A percentile compares a stretch with the other conserved stretches of the same genome.
Evolutionary conservation across 768 basidiomycete genomes (phyloP).

Genomic region (Auricularia cornea): DNA sequence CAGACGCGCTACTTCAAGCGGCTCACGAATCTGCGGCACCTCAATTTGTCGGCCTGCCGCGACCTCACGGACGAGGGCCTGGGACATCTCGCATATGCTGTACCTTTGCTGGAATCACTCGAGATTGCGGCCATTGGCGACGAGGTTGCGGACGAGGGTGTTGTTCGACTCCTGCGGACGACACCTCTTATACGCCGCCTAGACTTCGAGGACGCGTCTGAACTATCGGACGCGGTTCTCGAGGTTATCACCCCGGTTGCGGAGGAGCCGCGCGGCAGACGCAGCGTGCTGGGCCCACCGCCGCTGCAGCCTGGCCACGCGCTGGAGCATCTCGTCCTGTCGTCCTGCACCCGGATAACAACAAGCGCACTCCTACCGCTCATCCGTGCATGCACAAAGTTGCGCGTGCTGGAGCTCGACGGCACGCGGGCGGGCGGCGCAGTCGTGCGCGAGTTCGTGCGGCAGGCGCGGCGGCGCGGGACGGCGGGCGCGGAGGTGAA

Average conservation of each 20-base stretch:
- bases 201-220: constrained; percentile 78
- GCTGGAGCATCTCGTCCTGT: constrained; percentile 65
- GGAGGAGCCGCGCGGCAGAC: constrained; percentile 11
- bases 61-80: constrained; percentile 70
- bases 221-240: constrained; percentile 68
- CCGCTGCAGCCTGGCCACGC: constrained; percentile 49
- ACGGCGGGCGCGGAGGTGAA: constrained; percentile 47
- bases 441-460: constrained; percentile 62
- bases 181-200: constrained; percentile 64
- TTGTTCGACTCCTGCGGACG: constrained; percentile 59
- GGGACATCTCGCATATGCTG: constrained; percentile 56
- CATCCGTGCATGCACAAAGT: constrained; percentile 50
- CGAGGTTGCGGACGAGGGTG: constrained; percentile 62
- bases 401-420: constrained; percentile 69
- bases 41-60: constrained; percentile 62
- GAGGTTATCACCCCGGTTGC: constrained; percentile 47
- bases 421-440: constrained; percentile 60
- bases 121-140: constrained; percentile 72
- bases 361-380: constrained; percentile 57
- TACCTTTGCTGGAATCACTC: constrained; percentile 66
- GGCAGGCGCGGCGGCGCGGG: constrained; percentile 40
- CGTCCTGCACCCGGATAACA: constrained; percentile 54
- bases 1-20: constrained; percentile 38
- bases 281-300: constrained; percentile 10
- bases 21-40: constrained; percentile 61